Evolutionary conservation across 1,139 yeast species (phyloP).

Genomic region (Taphrina confusa): DNA sequence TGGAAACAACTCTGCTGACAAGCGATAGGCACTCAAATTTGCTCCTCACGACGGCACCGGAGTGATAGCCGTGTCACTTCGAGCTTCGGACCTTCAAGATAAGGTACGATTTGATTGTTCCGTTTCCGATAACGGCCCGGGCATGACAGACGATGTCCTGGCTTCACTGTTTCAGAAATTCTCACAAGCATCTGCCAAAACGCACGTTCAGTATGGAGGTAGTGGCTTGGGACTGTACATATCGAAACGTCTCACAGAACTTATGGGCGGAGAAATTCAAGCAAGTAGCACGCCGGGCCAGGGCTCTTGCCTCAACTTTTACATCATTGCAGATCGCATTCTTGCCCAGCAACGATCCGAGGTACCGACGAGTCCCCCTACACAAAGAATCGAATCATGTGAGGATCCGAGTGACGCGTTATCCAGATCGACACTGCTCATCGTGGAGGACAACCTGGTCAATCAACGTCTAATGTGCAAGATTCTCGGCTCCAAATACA

Average conservation of each 20-base stretch:
- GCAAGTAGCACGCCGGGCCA: conserved; percentile 36
- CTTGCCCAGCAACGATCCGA: no score
- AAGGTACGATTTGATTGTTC: conserved; percentile 5
- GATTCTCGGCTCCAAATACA: conserved; percentile 78
- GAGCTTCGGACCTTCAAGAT: not conserved
- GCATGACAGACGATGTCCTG: conserved; percentile 15
- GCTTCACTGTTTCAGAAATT: conserved; percentile 37
- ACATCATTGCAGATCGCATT: conserved; percentile 27
- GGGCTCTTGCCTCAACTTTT: conserved; percentile 40
- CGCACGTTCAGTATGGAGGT: conserved; percentile 41
- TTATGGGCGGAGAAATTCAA: conserved; percentile 40
- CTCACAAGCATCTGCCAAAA: conserved; percentile 40
- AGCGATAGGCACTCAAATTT: not conserved
- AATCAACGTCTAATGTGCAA: conserved; percentile 91
- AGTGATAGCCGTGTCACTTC: not conserved
- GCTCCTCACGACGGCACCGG: conserved; percentile 18
- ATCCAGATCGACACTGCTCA: conserved; percentile 43
- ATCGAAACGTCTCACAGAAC: conserved; percentile 40
- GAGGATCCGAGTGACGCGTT: not conserved
- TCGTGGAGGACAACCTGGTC: conserved; percentile 93
- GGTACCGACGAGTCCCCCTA: not conserved
- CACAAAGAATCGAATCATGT: no score
- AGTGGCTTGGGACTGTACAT: conserved; percentile 40
- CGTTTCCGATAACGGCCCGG: conserved; percentile 32
- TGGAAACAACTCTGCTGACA: not conserved